These are phyloP conservation scores for Bipolaris bicolor DNA, from an alignment of 2,329 filamentous ascomycete genomes.

Conservation along the genomic window DNA sequence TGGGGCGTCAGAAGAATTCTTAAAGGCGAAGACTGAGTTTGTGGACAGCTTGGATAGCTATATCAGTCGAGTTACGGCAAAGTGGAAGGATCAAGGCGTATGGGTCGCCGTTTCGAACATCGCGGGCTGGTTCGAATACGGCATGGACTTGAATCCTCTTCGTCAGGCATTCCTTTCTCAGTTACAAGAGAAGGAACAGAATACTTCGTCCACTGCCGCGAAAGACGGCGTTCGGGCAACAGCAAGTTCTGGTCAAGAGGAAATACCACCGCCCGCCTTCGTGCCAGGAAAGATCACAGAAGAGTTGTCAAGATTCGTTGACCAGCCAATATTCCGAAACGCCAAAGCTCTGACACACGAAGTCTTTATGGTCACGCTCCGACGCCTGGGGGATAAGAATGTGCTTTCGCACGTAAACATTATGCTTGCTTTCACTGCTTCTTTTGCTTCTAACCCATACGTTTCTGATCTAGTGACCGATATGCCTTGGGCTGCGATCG, in stretches of 20 bases:
- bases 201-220: conserved; percentile 15
- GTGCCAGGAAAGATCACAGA: conserved; percentile 14
- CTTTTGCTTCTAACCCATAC: conserved; percentile 48
- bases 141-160: conserved; percentile 53
- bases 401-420: conserved; percentile 68
- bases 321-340: conserved; percentile 22
- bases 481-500: conserved; percentile 62
- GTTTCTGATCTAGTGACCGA: conserved; percentile 38
- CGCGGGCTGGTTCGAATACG: conserved; percentile 61
- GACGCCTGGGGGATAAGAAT: conserved; percentile 62
- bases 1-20: conserved; percentile 52
- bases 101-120: conserved; percentile 65
- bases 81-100: conserved; percentile 64
- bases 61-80: conserved; percentile 59
- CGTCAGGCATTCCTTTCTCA: conserved; percentile 28
- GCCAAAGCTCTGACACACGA: conserved; percentile 53
- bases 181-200: conserved; percentile 9
- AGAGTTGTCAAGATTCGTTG: neutral
- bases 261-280: neutral
- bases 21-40: conserved; percentile 57
- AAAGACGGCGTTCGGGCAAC: conserved; percentile 26
- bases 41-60: conserved; percentile 61
- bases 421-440: conserved; percentile 64
- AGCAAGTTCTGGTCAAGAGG: conserved; percentile 11
- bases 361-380: conserved; percentile 57